Evolutionary conservation across 495 filamentous ascomycete species (phyloP), one percentile per base, ranked within the genome.

Genomic region (Hyaloscypha hepaticicola): DNA sequence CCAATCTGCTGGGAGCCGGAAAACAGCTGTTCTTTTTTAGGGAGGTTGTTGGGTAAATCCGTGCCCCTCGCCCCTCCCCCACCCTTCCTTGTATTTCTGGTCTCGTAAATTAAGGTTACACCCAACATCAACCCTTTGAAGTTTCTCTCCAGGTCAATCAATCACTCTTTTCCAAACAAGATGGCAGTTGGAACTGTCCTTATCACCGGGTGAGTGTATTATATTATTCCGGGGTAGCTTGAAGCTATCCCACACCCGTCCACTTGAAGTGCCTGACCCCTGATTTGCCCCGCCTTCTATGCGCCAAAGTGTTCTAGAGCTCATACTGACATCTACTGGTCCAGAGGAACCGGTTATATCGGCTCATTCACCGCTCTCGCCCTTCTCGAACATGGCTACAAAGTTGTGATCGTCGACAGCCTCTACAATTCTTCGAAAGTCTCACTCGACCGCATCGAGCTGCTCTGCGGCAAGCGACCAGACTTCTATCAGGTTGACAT

Each of bases 281-380:
- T 38, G 26, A 48, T 53, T 28, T 65, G 57, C 45, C 70, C 66
- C 52, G 33, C 58, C 65, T 55, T 50, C 57, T 24, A 56, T 31
- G 26, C 51, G 12, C 38, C 29, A 21, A 25, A 60, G 9, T 25
- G 38, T 57, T 24, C 51, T 33, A 48, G 63, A 63, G 21, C 5
- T 27, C 29, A 55, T 62, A 58, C 69, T 69, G 19, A 60, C 58
- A 61, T 50, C 53, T 66, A 38, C 55, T 74, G 33, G 27, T 27
- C 33, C 75, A 99, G 95, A 81, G 95, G 95, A 69, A 95, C 92
- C 63, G 95, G 95, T 80, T 99, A 99, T 83, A 99, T 99, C 76
- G 95, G 95, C 70, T 99, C 95, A 48, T 98, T 98, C 85, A 99
- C 95, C 59, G 80, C 88, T 61, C 87, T 99, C 59, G 90, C 93